Evolutionary conservation across 768 basidiomycete species (phyloP), one percentile per base, ranked within the genome.

Genomic region (Boletus reticulatus): DNA sequence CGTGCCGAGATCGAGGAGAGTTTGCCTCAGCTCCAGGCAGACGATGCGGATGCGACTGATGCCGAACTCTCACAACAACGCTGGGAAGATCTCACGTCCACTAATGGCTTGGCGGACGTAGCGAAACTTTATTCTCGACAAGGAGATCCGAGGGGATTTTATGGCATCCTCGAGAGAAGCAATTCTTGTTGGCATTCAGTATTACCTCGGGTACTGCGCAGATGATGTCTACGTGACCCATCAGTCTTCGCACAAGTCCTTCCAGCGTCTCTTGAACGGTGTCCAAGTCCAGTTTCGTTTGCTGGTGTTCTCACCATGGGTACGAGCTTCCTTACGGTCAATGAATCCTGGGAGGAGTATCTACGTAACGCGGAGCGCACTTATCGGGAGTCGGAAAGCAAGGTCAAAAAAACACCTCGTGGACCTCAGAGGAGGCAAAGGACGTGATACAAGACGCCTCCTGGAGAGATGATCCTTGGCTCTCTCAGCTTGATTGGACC

Each of bases 1-100:
- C 69, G 69, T 42, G 50, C 59, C 14, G 73, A 73, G 20, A 70
- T 79, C 50, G 73, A 76, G 52, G 77, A 80, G 53, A 73, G 73
- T 45, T 60, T 79, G 2, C 72, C 73, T 36, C 70, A 62, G 47
- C 69, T 75, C 39, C 69, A 73, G 53, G 66, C 63, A 43, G 72
- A 67, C 14, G 67, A 75, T 32, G 52, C 62, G 6, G 78, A 79
- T 7, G 75, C 72, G 9, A 76, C 75, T 10, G 77, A 75, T 32
- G 76, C 69, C 3, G 80, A 77, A 12, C 68, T 76, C 13, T 69
- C 70, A 2, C 72, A 74, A 22, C 84, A 87, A 62, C 81, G 86
- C 14, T 99, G 97, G 97, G 92, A 98, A 70, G 92, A 95, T 47
- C 77, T 97, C 31, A 94, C 95, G 0, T 89, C 95, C 4, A 84